Evolutionary conservation across 306 rosid genomes (phyloP).

Genomic region (Albizia julibrissin): DNA sequence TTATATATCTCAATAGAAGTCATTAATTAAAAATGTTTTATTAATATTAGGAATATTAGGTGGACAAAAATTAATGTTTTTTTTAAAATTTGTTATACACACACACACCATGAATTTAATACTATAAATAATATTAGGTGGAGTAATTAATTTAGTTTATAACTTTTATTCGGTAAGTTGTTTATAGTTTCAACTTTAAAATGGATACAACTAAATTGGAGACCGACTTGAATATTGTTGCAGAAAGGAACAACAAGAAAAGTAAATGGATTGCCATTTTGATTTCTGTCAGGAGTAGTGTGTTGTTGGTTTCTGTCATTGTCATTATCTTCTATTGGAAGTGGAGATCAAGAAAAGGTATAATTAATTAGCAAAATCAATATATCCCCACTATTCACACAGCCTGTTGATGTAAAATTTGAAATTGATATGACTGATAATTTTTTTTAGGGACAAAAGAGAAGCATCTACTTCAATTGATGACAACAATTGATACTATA

Average conservation of each 20-base stretch:
- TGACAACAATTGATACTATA: background rate
- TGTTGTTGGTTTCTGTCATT: background rate
- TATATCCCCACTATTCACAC: background rate
- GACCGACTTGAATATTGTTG: background rate
- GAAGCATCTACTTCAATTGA: background rate
- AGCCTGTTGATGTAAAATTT: background rate
- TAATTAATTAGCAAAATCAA: background rate
- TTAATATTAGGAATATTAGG: too few relatives aligned
- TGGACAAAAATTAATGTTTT: too few relatives aligned
- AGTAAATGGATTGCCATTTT: background rate
- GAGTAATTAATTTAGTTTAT: too few relatives aligned
- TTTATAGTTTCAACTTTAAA: too few relatives aligned
- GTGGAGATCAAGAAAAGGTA: background rate
- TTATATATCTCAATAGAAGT: too few relatives aligned
- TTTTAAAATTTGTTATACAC: too few relatives aligned
- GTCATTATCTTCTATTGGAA: background rate
- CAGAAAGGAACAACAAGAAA: background rate
- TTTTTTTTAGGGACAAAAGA: background rate
- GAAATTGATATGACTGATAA: background rate
- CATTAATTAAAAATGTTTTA: too few relatives aligned
- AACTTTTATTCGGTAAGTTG: too few relatives aligned
- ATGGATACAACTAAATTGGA: too few relatives aligned
- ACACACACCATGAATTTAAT: too few relatives aligned
- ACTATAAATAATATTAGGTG: too few relatives aligned
- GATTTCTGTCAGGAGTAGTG: background rate